Evolutionary conservation across 2,329 filamentous ascomycete genomes (phyloP).

Genomic region (Ceratocystis albifundus): DNA sequence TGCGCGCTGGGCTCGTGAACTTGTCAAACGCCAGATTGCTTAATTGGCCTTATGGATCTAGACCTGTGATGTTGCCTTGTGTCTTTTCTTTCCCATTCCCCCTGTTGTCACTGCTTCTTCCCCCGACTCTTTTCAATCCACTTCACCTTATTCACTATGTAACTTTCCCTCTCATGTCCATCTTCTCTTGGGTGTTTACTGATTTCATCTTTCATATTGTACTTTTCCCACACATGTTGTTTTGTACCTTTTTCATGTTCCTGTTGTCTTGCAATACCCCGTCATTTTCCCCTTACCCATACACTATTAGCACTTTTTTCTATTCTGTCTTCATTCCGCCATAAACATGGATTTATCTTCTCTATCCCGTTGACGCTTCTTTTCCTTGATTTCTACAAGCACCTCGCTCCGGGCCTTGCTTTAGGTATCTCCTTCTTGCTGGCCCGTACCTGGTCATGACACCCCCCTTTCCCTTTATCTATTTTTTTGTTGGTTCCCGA

Average conservation of each 20-base stretch:
- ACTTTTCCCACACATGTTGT: slow-evolving; percentile 23
- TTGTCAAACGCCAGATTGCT: slow-evolving; percentile 79
- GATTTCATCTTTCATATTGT: slow-evolving; percentile 28
- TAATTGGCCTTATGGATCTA: slow-evolving; percentile 7
- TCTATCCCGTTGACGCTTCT: slow-evolving; percentile 25
- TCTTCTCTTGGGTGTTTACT: slow-evolving; percentile 31
- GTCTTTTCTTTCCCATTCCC: slow-evolving; percentile 18
- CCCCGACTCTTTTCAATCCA: slow-evolving; percentile 11
- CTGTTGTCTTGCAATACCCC: slow-evolving; percentile 23
- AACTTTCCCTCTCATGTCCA: slow-evolving; percentile 25
- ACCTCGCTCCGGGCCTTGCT: background rate
- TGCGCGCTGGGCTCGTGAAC: slow-evolving; percentile 91
- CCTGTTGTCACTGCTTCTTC: background rate
- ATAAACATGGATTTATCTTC: slow-evolving; percentile 15
- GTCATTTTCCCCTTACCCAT: slow-evolving; percentile 17
- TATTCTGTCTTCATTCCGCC: slow-evolving; percentile 13
- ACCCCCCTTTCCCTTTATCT: slow-evolving; percentile 12
- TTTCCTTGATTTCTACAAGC: slow-evolving; percentile 19
- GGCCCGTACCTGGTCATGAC: background rate
- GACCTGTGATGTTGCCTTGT: slow-evolving; percentile 12
- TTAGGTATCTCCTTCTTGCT: slow-evolving; percentile 7
- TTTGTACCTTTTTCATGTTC: slow-evolving; percentile 23
- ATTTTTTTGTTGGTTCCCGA: slow-evolving; percentile 12
- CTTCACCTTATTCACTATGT: slow-evolving; percentile 18
- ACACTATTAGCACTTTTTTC: slow-evolving; percentile 15